phyloP scores from a whole-genome alignment of 2,329 filamentous ascomycete genomes.

The Hypoxylon sp. region DNA sequence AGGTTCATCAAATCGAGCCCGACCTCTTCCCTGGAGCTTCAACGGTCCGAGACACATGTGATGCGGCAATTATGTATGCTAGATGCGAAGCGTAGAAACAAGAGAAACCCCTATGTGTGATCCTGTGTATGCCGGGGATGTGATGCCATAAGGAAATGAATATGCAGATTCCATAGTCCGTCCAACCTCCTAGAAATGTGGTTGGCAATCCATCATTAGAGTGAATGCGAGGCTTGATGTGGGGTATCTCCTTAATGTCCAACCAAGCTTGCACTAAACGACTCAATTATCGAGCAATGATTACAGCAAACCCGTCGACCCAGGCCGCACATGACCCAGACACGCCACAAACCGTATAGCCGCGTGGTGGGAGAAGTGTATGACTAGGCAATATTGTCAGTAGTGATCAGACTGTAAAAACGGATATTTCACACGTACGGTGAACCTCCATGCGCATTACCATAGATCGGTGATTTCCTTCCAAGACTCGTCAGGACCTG shows the following conservation, averaged over 20 bases:
- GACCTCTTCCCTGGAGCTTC: constrained; percentile 9
- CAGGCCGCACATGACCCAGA: constrained; percentile 84
- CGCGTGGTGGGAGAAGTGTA: constrained; percentile 88
- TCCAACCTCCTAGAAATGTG: constrained; percentile 12
- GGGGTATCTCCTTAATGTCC: background rate
- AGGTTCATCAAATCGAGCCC: constrained; percentile 23
- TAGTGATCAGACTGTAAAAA: constrained; percentile 6
- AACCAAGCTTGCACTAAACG: constrained; percentile 14
- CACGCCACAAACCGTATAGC: constrained; percentile 89
- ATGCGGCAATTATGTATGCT: constrained; percentile 38
- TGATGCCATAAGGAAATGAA: constrained; percentile 38
- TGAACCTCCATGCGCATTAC: constrained; percentile 82
- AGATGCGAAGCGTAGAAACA: constrained; percentile 36
- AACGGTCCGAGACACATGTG: constrained; percentile 14
- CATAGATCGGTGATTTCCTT: constrained; percentile 87
- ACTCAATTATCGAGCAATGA: constrained; percentile 74
- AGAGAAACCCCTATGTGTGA: constrained; percentile 22
- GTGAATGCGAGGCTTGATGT: constrained; percentile 4
- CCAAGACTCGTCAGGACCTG: constrained; percentile 91
- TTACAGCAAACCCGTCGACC: constrained; percentile 87
- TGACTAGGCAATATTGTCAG: constrained; percentile 68
- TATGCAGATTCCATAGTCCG: constrained; percentile 38
- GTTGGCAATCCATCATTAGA: constrained; percentile 20
- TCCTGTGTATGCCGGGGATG: constrained; percentile 39
- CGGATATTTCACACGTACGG: constrained; percentile 71